Conservation (phyloP, 805 yeast species). For the Ogataea populi-albae region DNA sequence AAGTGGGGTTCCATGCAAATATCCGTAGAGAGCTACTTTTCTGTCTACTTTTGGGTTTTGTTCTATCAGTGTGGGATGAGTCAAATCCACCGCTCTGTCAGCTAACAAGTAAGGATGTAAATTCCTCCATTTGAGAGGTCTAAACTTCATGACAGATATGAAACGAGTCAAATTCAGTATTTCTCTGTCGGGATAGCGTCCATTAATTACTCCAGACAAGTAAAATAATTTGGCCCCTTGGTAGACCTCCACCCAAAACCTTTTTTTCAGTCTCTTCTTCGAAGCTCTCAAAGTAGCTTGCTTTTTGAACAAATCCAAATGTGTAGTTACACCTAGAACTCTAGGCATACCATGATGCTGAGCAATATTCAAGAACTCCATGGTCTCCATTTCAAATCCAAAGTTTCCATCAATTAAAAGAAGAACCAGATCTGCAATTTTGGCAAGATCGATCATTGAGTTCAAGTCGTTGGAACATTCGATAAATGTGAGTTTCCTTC, state of each 20-base stretch:
- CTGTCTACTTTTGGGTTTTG: conserved; percentile 82
- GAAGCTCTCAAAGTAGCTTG: conserved; percentile 87
- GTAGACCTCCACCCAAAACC: conserved; percentile 99
- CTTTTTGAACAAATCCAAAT: conserved; percentile 87
- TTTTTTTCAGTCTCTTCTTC: conserved; percentile 84
- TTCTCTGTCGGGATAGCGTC: conserved; percentile 97
- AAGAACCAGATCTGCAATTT: conserved; percentile 88
- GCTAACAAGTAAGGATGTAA: conserved; percentile 94
- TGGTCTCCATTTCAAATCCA: conserved; percentile 99
- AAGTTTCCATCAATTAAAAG: conserved; percentile 93
- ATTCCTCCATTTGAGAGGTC: conserved; percentile 99
- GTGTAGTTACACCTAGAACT: conserved; percentile 92
- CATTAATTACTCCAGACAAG: conserved; percentile 92
- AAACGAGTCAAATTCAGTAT: conserved; percentile 87
- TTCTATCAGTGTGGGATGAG: conserved; percentile 84
- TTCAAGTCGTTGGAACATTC: conserved; percentile 92
- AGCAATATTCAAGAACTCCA: conserved; percentile 94
- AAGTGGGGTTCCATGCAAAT: conserved; percentile 89
- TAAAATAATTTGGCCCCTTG: conserved; percentile 96
- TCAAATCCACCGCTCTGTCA: conserved; percentile 86
- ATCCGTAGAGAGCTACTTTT: conserved; percentile 89
- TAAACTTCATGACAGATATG: conserved; percentile 94
- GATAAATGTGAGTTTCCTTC: conserved; percentile 86
- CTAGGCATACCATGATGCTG: conserved; percentile 99
- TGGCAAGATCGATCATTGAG: conserved; percentile 95